phyloP scores from a whole-genome alignment of 441 rosid species.

The Bocquillonia castaneifolia region DNA sequence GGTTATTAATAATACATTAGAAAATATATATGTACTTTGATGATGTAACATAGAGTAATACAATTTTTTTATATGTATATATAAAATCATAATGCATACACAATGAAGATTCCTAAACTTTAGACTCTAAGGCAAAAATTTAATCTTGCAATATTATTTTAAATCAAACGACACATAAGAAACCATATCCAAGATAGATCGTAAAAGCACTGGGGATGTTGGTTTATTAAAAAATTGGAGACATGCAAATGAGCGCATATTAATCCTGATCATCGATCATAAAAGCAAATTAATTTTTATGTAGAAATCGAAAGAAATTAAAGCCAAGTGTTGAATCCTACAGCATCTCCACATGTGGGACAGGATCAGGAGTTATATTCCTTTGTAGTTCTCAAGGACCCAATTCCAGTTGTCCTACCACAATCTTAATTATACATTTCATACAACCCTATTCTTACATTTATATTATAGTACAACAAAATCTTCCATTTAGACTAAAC shows the following conservation, averaged over 20 bases:
- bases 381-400: constrained; percentile 39
- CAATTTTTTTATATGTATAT: too few species aligned
- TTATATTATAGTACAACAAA: constrained; percentile 13
- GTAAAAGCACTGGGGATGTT: constrained; percentile 38
- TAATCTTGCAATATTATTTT: constrained; percentile 7
- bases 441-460: not conserved
- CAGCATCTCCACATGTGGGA: constrained; percentile 36
- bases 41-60: not conserved
- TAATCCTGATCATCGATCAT: too few species aligned
- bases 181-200: constrained; percentile 43
- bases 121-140: constrained; percentile 13
- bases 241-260: too few species aligned
- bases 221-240: constrained; percentile 30
- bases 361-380: constrained; percentile 22
- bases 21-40: not conserved
- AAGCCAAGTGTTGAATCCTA: constrained; percentile 34
- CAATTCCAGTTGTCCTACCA: constrained; percentile 30
- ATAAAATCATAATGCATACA: not conserved
- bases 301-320: constrained; percentile 10
- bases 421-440: not conserved
- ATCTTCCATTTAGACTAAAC: constrained; percentile 32
- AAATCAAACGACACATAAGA: constrained; percentile 25
- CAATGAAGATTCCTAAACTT: constrained; percentile 10
- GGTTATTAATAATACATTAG: not conserved
- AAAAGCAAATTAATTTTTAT: too few species aligned